phyloP scores from a whole-genome alignment of 2,329 filamentous ascomycete genomes.

The Penicillium decumbens region DNA sequence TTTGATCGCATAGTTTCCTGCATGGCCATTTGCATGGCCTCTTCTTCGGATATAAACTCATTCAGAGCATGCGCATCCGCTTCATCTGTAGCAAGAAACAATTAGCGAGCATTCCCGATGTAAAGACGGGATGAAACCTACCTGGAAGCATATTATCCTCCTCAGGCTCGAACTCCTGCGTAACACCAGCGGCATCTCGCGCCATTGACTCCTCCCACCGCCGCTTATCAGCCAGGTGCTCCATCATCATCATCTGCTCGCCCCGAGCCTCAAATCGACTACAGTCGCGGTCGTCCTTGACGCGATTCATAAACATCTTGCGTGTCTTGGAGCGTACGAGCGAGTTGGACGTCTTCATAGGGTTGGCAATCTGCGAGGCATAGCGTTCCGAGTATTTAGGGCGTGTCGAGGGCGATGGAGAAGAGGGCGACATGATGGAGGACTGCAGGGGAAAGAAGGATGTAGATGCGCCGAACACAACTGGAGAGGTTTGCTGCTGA shows the following conservation, averaged over 20 bases:
- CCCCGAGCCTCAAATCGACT: slow-evolving; percentile 38
- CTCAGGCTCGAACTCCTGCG: slow-evolving; percentile 18
- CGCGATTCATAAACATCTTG: slow-evolving; percentile 40
- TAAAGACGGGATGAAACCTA: slow-evolving; percentile 11
- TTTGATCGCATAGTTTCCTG: slow-evolving; percentile 17
- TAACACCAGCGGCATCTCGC: slow-evolving; percentile 28
- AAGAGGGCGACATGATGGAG: slow-evolving; percentile 7
- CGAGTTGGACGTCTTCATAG: slow-evolving; percentile 25
- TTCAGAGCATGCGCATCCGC: slow-evolving; percentile 30
- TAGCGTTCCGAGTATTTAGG: slow-evolving; percentile 37
- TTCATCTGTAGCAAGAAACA: slow-evolving; percentile 17
- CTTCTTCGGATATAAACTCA: slow-evolving; percentile 35
- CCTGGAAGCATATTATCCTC: slow-evolving; percentile 27
- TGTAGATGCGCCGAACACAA: background rate
- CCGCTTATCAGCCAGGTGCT: slow-evolving; percentile 37
- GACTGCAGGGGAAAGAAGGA: slow-evolving; percentile 1
- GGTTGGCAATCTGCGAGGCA: slow-evolving; percentile 31
- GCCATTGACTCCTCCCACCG: slow-evolving; percentile 40
- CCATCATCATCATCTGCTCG: slow-evolving; percentile 43
- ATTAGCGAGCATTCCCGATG: background rate
- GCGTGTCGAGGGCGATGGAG: slow-evolving; percentile 14
- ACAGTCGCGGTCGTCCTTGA: slow-evolving; percentile 39
- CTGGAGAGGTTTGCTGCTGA: slow-evolving; percentile 1
- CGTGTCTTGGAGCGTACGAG: slow-evolving; percentile 35
- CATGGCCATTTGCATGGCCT: slow-evolving; percentile 32